phyloP scores from a whole-genome alignment of 805 yeast genomes.

The Spathaspora sp. region DNA sequence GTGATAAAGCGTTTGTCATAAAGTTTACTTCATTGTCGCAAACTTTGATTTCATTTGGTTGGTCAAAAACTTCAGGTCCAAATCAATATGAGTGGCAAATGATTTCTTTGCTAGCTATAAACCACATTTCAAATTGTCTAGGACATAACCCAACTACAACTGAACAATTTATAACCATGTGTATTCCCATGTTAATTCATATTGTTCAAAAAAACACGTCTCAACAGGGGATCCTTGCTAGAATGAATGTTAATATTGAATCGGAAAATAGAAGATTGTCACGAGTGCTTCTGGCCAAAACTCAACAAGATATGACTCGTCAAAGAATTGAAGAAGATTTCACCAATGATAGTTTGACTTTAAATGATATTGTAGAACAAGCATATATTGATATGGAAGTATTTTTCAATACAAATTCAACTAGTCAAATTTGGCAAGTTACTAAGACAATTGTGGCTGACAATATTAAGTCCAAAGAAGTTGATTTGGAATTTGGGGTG shows the following conservation, averaged over 20 bases:
- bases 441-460: conserved; percentile 47
- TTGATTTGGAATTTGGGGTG: conserved; percentile 46
- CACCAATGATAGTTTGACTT: conserved; percentile 33
- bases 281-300: conserved; percentile 23
- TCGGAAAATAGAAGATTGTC: conserved; percentile 20
- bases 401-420: conserved; percentile 60
- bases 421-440: conserved; percentile 56
- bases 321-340: conserved; percentile 20
- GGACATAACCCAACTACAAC: conserved; percentile 29
- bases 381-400: conserved; percentile 49
- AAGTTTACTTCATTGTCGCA: conserved; percentile 36
- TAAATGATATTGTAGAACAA: conserved; percentile 42
- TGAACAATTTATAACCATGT: conserved; percentile 24
- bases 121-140: conserved; percentile 35
- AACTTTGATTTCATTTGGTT: conserved; percentile 15
- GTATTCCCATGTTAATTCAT: conserved; percentile 36
- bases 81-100: conserved; percentile 44
- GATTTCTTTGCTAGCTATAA: conserved; percentile 38
- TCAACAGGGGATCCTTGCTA: conserved; percentile 16
- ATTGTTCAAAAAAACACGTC: conserved; percentile 23
- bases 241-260: conserved; percentile 25
- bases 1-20: conserved; percentile 56
- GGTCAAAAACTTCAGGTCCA: conserved; percentile 15
- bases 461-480: conserved; percentile 27
- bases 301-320: conserved; percentile 9